phyloP scores from a whole-genome alignment of 2,329 filamentous ascomycete species.

The Pseudocercospora fijiensis region DNA sequence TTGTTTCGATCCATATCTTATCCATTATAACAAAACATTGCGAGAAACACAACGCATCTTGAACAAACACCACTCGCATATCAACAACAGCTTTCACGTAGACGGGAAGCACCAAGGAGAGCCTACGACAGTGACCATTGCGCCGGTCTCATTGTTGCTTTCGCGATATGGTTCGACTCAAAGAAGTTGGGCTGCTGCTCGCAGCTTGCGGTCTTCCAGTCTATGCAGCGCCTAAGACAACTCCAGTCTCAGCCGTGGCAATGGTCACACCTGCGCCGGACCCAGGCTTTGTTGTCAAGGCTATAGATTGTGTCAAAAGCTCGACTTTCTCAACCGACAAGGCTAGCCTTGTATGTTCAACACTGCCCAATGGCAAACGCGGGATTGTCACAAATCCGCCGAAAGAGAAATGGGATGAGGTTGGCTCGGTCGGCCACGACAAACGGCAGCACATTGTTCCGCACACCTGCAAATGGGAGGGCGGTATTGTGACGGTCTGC shows the following conservation, averaged over 20 bases:
- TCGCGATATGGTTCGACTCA: not conserved
- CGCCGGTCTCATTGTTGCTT: not conserved
- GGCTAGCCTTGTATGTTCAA: not conserved
- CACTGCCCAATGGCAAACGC: not conserved
- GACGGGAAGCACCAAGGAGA: not conserved
- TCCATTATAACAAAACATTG: not conserved
- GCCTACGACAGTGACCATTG: not conserved
- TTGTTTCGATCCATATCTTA: not conserved
- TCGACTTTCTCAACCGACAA: not conserved
- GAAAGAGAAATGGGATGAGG: not conserved
- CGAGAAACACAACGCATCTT: not conserved
- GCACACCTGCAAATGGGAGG: conserved; percentile 2
- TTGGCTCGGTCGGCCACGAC: not conserved
- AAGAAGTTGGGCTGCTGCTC: not conserved
- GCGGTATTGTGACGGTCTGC: not conserved
- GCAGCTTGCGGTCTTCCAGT: not conserved
- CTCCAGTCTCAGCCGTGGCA: not conserved
- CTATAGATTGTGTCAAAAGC: not conserved
- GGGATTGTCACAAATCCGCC: not conserved
- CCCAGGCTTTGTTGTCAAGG: not conserved
- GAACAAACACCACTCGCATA: not conserved
- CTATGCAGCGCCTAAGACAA: not conserved
- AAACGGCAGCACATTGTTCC: conserved; percentile 3
- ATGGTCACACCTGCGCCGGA: not conserved
- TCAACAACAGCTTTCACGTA: not conserved